These are phyloP conservation scores for Trichoderma guizhouense DNA, from an alignment of 2,329 filamentous ascomycete species.

Conservation along the genomic window DNA sequence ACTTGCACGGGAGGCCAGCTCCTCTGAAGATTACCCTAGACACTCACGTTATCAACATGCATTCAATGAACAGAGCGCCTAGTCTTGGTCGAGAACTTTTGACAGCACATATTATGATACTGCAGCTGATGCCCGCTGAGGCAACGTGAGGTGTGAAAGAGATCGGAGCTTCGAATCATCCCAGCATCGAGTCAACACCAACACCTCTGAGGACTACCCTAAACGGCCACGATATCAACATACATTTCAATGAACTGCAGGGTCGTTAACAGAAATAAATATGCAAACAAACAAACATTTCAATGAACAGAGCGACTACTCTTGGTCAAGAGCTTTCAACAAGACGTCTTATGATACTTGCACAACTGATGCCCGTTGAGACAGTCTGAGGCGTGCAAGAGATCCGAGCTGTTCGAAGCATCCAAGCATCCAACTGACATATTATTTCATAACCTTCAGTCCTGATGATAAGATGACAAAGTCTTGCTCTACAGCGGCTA, in stretches of 20 bases:
- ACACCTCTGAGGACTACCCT: neutral
- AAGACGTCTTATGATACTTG: neutral
- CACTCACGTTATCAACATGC: neutral
- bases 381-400: neutral
- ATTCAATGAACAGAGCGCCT: no score
- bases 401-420: neutral
- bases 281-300: neutral
- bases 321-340: neutral
- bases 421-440: neutral
- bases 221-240: neutral
- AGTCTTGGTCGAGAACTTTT: no score
- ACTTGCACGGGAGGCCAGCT: neutral
- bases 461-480: neutral
- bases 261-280: neutral
- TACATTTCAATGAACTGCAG: neutral
- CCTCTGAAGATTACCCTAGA: neutral
- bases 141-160: no score
- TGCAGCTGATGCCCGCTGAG: no score
- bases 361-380: neutral
- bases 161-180: no score
- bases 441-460: neutral
- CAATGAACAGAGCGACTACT: neutral
- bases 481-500: neutral
- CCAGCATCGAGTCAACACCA: no score
- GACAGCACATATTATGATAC: no score